These are phyloP conservation scores for Prinsepia uniflora DNA, from an alignment of 306 rosid species.

Conservation along the genomic window DNA sequence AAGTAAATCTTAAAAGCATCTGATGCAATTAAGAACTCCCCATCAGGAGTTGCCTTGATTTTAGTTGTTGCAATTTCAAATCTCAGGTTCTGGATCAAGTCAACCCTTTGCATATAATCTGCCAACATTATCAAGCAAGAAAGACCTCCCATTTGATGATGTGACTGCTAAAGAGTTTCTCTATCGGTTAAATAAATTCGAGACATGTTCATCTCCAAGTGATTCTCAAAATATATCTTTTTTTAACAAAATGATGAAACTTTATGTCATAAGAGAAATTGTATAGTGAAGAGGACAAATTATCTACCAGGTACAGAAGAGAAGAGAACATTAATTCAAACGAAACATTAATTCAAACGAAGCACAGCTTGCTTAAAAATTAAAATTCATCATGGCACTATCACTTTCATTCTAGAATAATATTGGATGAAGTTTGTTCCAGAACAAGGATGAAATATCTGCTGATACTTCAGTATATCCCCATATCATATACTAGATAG, in stretches of 20 bases:
- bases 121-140: conserved; percentile 5
- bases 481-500: no score
- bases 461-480: no score
- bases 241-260: background rate
- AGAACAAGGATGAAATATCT: no score
- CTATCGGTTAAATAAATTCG: background rate
- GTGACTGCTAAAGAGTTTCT: background rate
- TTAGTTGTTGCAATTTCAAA: conserved; percentile 79
- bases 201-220: background rate
- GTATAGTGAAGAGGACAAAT: background rate
- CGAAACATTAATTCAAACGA: no score
- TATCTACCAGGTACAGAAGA: background rate
- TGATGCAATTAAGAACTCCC: conserved; percentile 79
- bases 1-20: conserved; percentile 33
- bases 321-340: no score
- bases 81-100: conserved; percentile 67
- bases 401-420: no score
- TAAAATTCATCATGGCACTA: no score
- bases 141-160: background rate
- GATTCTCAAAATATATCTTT: background rate
- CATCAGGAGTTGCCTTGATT: conserved; percentile 82
- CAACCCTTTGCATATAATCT: conserved; percentile 70
- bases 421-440: no score
- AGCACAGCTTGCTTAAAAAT: no score
- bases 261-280: background rate